Base-by-base conservation (phyloP, 805 yeast genomes). In the Metschnikowia corniflorae region DNA sequence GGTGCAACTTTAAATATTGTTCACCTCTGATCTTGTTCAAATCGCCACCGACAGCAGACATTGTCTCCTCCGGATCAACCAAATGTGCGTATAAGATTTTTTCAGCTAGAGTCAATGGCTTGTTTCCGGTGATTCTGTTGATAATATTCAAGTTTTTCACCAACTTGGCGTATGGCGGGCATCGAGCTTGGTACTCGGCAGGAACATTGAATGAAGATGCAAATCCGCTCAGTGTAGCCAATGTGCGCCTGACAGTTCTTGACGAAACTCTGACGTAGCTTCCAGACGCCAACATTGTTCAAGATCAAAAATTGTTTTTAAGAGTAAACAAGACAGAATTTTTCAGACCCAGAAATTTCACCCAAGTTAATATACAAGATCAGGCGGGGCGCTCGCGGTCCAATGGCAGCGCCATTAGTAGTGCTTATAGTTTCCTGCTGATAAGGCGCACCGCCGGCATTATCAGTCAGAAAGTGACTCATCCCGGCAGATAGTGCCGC, bases 1-100 rank as follows among this genome's bases (percentile, higher is more conserved):
- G 98, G 60, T 85, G 79, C 54, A 93, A 75, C 71, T 93, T 93
- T 61, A 93, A 75, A 67, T 93, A 93, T 35, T 89, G 79, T 33
- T 80, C 71, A 50, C 98, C 99, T 67, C 98, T 79, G 46, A 82
- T 66, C 49, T 75, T 73, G 35, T 68, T 53, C 13, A 77, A 57
- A 37, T 68, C 63, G 8, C 77, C 73, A 13, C 71, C 68, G 46
- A 71, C 65, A 50, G 50, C 58, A 6, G 56, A 76, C 47, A 86
- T 75, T n/a, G 80, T 69, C 54, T 85, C 95, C 53, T 85, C 91
- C 24, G 96, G 96, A 53, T 87, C 72, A 40, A 80, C 86, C 58
- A 93, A 72, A 65, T 93, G 99, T 15, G 96, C 86, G 63, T 93
- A 93, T 45, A 93, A 73, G 52, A 88, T 80, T 68, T 93, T 93